Base-by-base conservation (phyloP, 306 rosid species). In the Lathyrus aphaca region DNA sequence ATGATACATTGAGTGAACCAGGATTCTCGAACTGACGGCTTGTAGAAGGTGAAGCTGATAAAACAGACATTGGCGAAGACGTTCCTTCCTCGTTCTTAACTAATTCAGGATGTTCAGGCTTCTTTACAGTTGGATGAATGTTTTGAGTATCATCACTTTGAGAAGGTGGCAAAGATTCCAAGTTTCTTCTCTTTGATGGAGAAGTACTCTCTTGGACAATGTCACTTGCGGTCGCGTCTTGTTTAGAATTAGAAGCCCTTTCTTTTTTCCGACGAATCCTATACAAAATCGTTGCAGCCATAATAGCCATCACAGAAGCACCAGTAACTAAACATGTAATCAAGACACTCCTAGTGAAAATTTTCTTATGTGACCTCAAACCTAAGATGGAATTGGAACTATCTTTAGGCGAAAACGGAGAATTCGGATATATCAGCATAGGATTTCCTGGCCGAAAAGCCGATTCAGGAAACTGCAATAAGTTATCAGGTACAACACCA, bases 401-500 rank as follows among this genome's bases (percentile, higher is more conserved):
- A 53, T 74, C 77, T 63, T 71, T 46, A 2, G 96, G 88, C 8
- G 87, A 62, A 45, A 74, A 73, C 16, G 37, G 72, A 0, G 77
- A 78, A 76, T 61, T 79, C 54, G 92, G 87, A 79, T 78, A 80
- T 17, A 48, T 67, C 70, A 91, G 80, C 77, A 84, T 75, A 38
- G 82, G 58, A 67, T 88, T 91, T 74, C 95, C 97, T 0, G 97
- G 97, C 85, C 76, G 86, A 71, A 88, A 91, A 79, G 95, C 82
- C 6, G 97, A 88, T 58, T 75, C 90, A 27, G 95, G 87, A 82
- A 91, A 91, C 35, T 73, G 75, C 82, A 39, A 68, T 73, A 88
- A 81, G 39, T 77, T 83, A 51, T 59, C 77, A 30, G 95, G 97
- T 50, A 88, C 77, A 68, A 63, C 66, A 13, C 95, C 95, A 17